Evolutionary conservation across 371 early-diverging fungal species (phyloP).

Genomic region (Apophysomyces trapeziformis): DNA sequence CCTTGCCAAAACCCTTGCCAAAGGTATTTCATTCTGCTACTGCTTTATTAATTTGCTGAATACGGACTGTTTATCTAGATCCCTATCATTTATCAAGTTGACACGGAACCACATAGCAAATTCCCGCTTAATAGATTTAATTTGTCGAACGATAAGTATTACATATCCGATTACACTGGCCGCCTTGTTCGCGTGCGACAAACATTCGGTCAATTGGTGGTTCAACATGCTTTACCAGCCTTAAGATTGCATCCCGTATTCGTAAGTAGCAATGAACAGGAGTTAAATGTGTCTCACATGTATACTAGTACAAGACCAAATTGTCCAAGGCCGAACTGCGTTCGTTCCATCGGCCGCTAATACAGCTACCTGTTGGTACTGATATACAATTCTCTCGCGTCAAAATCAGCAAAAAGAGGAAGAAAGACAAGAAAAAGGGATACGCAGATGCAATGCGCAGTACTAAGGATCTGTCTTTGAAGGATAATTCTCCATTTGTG

Average conservation of each 20-base stretch:
- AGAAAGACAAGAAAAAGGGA: constrained; percentile 76
- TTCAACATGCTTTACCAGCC: constrained; percentile 96
- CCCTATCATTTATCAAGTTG: constrained; percentile 48
- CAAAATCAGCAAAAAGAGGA: constrained; percentile 74
- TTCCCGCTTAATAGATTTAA: constrained; percentile 86
- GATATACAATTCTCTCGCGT: constrained; percentile 74
- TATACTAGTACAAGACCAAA: constrained; percentile 83
- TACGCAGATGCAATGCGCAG: constrained; percentile 80
- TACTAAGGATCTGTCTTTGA: constrained; percentile 89
- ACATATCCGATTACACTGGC: constrained; percentile 78
- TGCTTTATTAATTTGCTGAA: not conserved
- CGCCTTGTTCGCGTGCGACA: constrained; percentile 83
- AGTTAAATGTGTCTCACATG: not conserved
- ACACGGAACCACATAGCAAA: constrained; percentile 57
- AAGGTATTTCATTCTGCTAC: constrained; percentile 29
- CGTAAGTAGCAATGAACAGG: constrained; percentile 41
- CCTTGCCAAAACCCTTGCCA: constrained; percentile 39
- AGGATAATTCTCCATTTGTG: constrained; percentile 85
- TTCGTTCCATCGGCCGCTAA: constrained; percentile 92
- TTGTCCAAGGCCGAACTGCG: constrained; percentile 89
- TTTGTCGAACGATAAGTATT: constrained; percentile 94
- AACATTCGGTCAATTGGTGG: constrained; percentile 87
- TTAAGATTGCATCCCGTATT: constrained; percentile 84
- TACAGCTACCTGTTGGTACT: constrained; percentile 65
- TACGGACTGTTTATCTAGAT: constrained; percentile 14